phyloP scores from a whole-genome alignment of 257 asterid species.

The Jacaranda mimosifolia region DNA sequence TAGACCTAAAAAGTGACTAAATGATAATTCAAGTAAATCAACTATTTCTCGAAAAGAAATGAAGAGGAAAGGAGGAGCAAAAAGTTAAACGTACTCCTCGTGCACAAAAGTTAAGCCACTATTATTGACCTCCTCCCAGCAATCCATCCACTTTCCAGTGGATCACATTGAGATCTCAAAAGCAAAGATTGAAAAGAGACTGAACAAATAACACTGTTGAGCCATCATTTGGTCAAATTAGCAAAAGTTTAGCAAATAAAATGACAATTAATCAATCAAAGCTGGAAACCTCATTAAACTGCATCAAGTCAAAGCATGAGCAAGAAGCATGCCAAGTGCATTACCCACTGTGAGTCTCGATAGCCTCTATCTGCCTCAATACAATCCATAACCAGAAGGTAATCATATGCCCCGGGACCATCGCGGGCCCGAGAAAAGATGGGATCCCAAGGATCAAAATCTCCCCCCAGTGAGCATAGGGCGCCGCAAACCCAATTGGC shows the following conservation, averaged over 20 bases:
- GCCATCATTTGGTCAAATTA: conserved; percentile 79
- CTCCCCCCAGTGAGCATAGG: conserved; percentile 98
- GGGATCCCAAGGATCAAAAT: conserved; percentile 97
- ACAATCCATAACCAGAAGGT: conserved; percentile 98
- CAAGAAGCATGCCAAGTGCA: conserved; percentile 69
- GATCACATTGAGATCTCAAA: conserved; percentile 51
- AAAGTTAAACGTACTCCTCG: conserved; percentile 43
- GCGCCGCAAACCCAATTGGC: conserved; percentile 95
- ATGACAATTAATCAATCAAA: conserved; percentile 54
- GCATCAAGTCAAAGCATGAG: conserved; percentile 54
- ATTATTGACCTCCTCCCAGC: conserved; percentile 59
- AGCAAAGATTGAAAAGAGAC: conserved; percentile 58
- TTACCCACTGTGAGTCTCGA: conserved; percentile 99
- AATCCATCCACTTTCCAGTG: conserved; percentile 55
- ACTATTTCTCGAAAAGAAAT: no score
- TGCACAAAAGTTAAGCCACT: conserved; percentile 55
- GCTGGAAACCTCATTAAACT: conserved; percentile 32
- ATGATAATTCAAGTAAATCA: no score
- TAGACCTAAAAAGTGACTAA: no score
- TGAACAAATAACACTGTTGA: conserved; percentile 45
- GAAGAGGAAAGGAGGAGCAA: conserved; percentile 8
- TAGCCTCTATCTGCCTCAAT: conserved; percentile 95
- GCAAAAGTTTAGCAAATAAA: conserved; percentile 43
- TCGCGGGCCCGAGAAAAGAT: conserved; percentile 88
- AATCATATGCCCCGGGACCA: conserved; percentile 92